Evolutionary conservation across 2,329 filamentous ascomycete genomes (phyloP).

Genomic region (Talaromyces sp.): DNA sequence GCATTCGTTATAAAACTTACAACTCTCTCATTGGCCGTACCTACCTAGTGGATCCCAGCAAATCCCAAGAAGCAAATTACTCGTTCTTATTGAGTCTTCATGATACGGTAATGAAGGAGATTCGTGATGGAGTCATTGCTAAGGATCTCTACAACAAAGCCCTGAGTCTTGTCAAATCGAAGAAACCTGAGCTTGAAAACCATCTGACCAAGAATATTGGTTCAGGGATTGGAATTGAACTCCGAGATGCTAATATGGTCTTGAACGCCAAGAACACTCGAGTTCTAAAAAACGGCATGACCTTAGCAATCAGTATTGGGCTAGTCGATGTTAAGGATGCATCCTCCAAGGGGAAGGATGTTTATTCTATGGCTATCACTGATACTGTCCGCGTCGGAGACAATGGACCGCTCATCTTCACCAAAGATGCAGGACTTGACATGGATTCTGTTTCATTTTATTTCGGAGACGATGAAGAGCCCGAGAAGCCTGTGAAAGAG

Average conservation of each 20-base stretch:
- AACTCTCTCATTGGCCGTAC: slow-evolving; percentile 90
- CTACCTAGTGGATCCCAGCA: slow-evolving; percentile 95
- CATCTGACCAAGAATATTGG: slow-evolving; percentile 93
- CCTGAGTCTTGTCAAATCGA: slow-evolving; percentile 74
- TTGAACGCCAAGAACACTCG: slow-evolving; percentile 85
- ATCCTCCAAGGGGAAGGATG: slow-evolving; percentile 81
- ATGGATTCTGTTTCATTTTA: slow-evolving; percentile 96
- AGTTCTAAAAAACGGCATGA: slow-evolving; percentile 93
- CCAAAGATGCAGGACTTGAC: slow-evolving; percentile 86
- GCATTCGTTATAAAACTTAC: slow-evolving; percentile 93
- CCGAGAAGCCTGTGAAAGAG: slow-evolving; percentile 81
- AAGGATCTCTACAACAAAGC: slow-evolving; percentile 95
- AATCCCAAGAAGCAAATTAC: slow-evolving; percentile 92
- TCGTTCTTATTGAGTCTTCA: slow-evolving; percentile 84
- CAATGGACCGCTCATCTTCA: slow-evolving; percentile 74
- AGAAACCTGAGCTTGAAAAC: slow-evolving; percentile 94
- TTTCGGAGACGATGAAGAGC: slow-evolving; percentile 90
- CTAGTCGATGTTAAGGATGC: slow-evolving; percentile 88
- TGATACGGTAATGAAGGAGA: slow-evolving; percentile 85
- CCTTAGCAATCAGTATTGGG: slow-evolving; percentile 84
- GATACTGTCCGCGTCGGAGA: slow-evolving; percentile 89
- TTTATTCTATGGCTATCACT: slow-evolving; percentile 85
- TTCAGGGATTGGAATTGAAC: slow-evolving; percentile 89
- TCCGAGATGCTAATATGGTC: slow-evolving; percentile 77
- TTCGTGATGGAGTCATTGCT: slow-evolving; percentile 80